Conservation (phyloP, 306 rosid genomes). For the Elaeagnus macrophylla region DNA sequence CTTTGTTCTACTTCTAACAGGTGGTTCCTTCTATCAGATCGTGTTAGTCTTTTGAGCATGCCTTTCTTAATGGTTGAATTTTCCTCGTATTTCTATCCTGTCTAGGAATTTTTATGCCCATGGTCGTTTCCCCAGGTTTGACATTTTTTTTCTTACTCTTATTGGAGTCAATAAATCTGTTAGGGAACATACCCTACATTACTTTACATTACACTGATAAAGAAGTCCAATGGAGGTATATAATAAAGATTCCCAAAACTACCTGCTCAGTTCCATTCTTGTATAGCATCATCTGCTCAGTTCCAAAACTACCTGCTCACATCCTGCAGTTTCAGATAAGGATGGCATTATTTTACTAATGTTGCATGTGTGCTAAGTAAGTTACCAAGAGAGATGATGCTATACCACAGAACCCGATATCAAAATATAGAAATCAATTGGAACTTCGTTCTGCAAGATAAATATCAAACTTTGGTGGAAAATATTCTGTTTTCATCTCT, state of each 20-base stretch:
- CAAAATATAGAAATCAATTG: conserved; percentile 67
- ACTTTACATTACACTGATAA: neutral
- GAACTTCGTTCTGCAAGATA: conserved; percentile 73
- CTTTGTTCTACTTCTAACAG: too few relatives aligned
- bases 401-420: conserved; percentile 74
- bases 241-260: conserved; percentile 12
- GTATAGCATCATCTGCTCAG: too few relatives aligned
- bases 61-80: neutral
- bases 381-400: conserved; percentile 10
- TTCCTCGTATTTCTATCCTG: neutral
- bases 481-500: conserved; percentile 78
- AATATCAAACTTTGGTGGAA: conserved; percentile 73
- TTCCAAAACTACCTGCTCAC: conserved; percentile 52
- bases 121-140: neutral
- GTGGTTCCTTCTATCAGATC: too few relatives aligned
- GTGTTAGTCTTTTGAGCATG: too few relatives aligned
- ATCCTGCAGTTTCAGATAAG: conserved; percentile 53
- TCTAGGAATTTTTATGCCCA: neutral
- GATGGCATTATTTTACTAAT: conserved; percentile 2
- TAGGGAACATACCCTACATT: neutral
- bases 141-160: neutral
- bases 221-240: neutral
- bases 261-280: conserved; percentile 80
- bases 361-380: neutral
- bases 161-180: neutral